Conservation (phyloP, 495 filamentous ascomycete genomes). For the Trichodelitschia bisporula region DNA sequence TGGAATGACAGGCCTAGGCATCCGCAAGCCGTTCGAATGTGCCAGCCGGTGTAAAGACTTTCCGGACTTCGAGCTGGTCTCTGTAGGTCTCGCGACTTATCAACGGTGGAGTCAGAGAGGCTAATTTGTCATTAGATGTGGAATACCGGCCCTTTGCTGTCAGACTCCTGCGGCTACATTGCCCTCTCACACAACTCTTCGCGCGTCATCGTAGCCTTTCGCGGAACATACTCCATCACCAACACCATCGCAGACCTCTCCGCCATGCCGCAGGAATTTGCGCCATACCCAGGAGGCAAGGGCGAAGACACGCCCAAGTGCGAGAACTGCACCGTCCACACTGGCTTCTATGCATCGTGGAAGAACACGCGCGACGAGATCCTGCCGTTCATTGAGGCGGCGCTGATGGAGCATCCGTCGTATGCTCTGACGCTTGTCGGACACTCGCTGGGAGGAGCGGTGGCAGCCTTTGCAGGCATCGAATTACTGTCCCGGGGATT, state of each 20-base stretch:
- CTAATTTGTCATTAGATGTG: slow-evolving; percentile 31
- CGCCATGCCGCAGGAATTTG: slow-evolving; percentile 68
- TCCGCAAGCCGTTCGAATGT: slow-evolving; percentile 62
- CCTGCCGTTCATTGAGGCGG: slow-evolving; percentile 28
- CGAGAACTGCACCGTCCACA: slow-evolving; percentile 70
- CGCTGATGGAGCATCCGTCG: slow-evolving; percentile 32
- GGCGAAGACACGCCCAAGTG: slow-evolving; percentile 27
- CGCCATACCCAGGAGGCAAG: slow-evolving; percentile 45
- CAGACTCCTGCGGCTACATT: slow-evolving; percentile 85
- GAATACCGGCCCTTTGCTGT: slow-evolving; percentile 69
- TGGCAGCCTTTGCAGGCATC: slow-evolving; percentile 64
- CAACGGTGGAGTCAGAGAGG: slow-evolving; percentile 1
- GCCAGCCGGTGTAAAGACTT: slow-evolving; percentile 66
- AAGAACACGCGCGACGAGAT: slow-evolving; percentile 37
- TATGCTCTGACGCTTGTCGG: slow-evolving; percentile 61
- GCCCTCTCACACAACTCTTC: slow-evolving; percentile 49
- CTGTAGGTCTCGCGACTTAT: slow-evolving; percentile 16
- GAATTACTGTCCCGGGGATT: slow-evolving; percentile 46
- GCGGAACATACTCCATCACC: slow-evolving; percentile 78
- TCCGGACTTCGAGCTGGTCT: slow-evolving; percentile 47
- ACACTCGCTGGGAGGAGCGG: slow-evolving; percentile 80
- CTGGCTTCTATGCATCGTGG: slow-evolving; percentile 75
- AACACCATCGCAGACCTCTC: slow-evolving; percentile 79
- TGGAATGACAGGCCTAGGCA: slow-evolving; percentile 42
- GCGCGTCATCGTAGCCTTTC: slow-evolving; percentile 72